phyloP scores from a whole-genome alignment of 257 asterid genomes.

The Perilla frutescens region DNA sequence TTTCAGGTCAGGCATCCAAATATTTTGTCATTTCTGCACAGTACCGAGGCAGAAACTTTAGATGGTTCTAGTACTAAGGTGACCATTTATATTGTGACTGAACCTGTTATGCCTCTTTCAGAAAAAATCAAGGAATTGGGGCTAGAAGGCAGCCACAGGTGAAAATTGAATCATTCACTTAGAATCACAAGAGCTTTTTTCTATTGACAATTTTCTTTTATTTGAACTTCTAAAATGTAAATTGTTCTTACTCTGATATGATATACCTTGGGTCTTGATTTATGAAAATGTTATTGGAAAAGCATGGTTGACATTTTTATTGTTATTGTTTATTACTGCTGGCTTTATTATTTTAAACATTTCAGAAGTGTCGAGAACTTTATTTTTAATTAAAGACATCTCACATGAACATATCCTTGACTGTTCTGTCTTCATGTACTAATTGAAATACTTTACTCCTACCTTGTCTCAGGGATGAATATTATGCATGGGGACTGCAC shows the following conservation, averaged over 20 bases:
- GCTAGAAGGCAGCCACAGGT: constrained; percentile 86
- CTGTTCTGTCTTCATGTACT: constrained; percentile 24
- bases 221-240: constrained; percentile 9
- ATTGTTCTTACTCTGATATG: constrained; percentile 23
- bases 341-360: constrained; percentile 15
- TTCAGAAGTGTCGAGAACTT: constrained; percentile 3
- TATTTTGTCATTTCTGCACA: constrained; percentile 92
- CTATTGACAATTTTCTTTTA: constrained; percentile 26
- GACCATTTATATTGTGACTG: constrained; percentile 91
- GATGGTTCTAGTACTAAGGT: constrained; percentile 86
- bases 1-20: constrained; percentile 99
- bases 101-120: constrained; percentile 95
- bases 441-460: constrained; percentile 26
- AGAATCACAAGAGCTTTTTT: constrained; percentile 27
- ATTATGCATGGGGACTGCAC: constrained; percentile 97
- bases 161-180: constrained; percentile 31
- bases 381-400: constrained; percentile 22
- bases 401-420: constrained; percentile 17
- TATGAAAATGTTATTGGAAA: constrained; percentile 2
- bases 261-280: constrained; percentile 31
- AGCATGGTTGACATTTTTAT: neutral
- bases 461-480: constrained; percentile 77
- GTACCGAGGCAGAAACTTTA: constrained; percentile 85
- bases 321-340: constrained; percentile 21
- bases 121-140: constrained; percentile 97